Evolutionary conservation across 2,329 filamentous ascomycete species (phyloP).

Genomic region (Fusarium miscanthi): DNA sequence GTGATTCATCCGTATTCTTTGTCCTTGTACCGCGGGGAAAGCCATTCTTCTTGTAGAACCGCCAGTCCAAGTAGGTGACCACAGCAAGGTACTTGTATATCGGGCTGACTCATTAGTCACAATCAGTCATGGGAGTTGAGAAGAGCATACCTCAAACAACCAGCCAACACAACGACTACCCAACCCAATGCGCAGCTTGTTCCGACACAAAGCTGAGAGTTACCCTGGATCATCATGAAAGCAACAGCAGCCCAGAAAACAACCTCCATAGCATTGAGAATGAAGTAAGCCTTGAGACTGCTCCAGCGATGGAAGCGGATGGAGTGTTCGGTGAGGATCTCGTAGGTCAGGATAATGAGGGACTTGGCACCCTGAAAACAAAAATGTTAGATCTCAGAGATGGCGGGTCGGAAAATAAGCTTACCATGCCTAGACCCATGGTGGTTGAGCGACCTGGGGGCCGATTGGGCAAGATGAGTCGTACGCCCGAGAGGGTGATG

Average conservation of each 20-base stretch:
- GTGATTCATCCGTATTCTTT: neutral
- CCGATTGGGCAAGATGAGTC: constrained; percentile 21
- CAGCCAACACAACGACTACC: neutral
- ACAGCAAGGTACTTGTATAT: constrained; percentile 3
- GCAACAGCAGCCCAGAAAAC: constrained; percentile 3
- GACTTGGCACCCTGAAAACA: neutral
- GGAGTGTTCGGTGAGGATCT: neutral
- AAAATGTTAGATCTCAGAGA: neutral
- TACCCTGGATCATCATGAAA: constrained; percentile 2
- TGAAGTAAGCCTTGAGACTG: constrained; percentile 4
- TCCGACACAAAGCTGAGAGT: neutral
- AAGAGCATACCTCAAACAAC: neutral
- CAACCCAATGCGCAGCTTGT: constrained; percentile 1
- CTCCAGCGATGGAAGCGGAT: constrained; percentile 1
- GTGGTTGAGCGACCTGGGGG: constrained; percentile 29
- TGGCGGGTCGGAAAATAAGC: neutral
- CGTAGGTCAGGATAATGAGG: neutral
- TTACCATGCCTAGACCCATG: constrained; percentile 37
- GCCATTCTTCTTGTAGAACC: constrained; percentile 9
- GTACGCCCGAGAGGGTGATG: constrained; percentile 22
- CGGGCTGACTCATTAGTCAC: neutral
- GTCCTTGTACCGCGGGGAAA: neutral
- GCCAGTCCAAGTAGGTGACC: constrained; percentile 6
- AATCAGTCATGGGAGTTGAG: rapidly evolving
- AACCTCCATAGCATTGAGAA: neutral